Percentiles rank a stretch among this genome's conserved stretches.
phyloP scores from a whole-genome alignment of 192 early-diverging fungal genomes.

The Coemansia sp. region DNA sequence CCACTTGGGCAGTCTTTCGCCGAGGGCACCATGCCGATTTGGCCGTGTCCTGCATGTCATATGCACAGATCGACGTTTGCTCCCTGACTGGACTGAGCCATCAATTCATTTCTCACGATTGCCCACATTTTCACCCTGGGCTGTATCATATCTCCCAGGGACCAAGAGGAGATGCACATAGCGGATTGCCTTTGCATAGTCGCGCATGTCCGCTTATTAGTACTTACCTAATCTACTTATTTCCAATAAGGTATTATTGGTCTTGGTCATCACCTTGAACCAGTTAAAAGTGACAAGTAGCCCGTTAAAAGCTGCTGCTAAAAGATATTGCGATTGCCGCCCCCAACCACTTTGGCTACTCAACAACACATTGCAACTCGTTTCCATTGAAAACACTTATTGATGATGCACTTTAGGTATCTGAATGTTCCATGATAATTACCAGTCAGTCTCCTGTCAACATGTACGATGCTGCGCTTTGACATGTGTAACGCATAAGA shows the following conservation, averaged over 20 bases:
- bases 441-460: background rate
- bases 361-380: background rate
- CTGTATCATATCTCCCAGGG: background rate
- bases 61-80: background rate
- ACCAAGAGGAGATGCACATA: background rate
- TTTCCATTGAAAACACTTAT: background rate
- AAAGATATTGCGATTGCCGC: background rate
- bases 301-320: background rate
- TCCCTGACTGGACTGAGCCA: conserved; percentile 2
- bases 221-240: background rate
- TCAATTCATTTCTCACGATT: background rate
- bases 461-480: background rate
- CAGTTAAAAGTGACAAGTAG: background rate
- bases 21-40: background rate
- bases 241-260: background rate
- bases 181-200: background rate
- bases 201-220: background rate
- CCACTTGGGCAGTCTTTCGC: background rate
- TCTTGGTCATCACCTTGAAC: background rate
- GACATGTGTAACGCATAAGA: conserved; percentile 1
- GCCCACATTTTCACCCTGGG: background rate
- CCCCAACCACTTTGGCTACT: background rate
- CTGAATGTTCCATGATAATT: background rate
- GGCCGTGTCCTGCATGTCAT: background rate
- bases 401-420: background rate